Percentiles rank a stretch among this genome's conserved stretches.
Conservation (phyloP, 768 basidiomycete species). For the Boletus reticuloceps region DNA sequence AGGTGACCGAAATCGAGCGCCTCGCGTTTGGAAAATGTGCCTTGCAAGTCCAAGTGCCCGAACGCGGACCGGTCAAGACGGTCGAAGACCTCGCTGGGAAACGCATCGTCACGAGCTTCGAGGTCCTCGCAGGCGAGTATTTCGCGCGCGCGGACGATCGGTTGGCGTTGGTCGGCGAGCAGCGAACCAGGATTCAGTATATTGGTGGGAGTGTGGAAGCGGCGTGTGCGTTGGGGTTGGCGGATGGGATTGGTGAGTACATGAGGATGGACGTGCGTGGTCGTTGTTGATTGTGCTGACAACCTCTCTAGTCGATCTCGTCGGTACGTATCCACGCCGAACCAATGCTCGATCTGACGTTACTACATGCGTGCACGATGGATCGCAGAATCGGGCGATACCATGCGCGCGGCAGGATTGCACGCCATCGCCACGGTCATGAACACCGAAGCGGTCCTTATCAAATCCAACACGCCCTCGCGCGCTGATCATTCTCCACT, state of each 20-base stretch:
- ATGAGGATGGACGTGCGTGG: too few relatives aligned
- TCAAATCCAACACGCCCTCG: constrained; percentile 70
- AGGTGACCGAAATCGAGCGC: constrained; percentile 75
- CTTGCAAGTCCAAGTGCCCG: constrained; percentile 89
- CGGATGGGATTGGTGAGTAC: constrained; percentile 89
- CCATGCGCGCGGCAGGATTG: constrained; percentile 97
- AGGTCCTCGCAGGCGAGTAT: constrained; percentile 78
- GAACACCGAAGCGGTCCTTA: constrained; percentile 86
- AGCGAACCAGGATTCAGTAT: constrained; percentile 85
- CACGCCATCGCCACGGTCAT: constrained; percentile 91
- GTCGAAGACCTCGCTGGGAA: constrained; percentile 85
- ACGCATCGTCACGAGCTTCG: constrained; percentile 93
- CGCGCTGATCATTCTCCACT: constrained; percentile 61
- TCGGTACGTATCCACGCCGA: constrained; percentile 63
- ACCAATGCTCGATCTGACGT: not conserved
- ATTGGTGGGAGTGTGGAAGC: constrained; percentile 98
- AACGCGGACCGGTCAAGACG: constrained; percentile 60
- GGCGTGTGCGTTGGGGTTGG: constrained; percentile 92
- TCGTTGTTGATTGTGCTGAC: not conserved
- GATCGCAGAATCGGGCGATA: constrained; percentile 91
- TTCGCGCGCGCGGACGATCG: constrained; percentile 66
- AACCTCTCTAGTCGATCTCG: constrained; percentile 70
- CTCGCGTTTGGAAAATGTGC: constrained; percentile 93
- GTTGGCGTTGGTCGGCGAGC: constrained; percentile 48
- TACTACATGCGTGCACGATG: not conserved